Evolutionary conservation across 441 rosid genomes (phyloP).

Genomic region (Hura crepitans): DNA sequence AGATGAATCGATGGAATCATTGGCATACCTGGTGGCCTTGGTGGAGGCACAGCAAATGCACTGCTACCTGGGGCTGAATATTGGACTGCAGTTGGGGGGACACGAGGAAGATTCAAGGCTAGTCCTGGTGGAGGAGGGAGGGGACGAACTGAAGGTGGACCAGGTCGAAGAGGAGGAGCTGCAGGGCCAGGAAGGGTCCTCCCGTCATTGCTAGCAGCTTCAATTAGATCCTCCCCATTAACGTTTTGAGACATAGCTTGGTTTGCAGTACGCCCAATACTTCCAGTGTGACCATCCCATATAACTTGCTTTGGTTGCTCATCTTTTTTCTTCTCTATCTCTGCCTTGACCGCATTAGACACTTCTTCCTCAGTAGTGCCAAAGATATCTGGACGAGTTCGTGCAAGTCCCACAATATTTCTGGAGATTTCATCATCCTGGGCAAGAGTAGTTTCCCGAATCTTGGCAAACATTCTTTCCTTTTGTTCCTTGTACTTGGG

Average conservation of each 20-base stretch:
- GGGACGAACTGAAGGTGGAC: slow-evolving; percentile 62
- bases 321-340: slow-evolving; percentile 97
- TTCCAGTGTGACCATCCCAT: slow-evolving; percentile 99
- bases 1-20: slow-evolving; percentile 60
- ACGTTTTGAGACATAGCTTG: slow-evolving; percentile 84
- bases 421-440: slow-evolving; percentile 96
- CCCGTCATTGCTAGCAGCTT: slow-evolving; percentile 35
- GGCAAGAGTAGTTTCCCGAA: slow-evolving; percentile 96
- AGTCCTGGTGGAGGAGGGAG: slow-evolving; percentile 94
- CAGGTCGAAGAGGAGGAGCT: slow-evolving; percentile 91
- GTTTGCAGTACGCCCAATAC: slow-evolving; percentile 97
- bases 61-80: slow-evolving; percentile 45
- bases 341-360: slow-evolving; percentile 97
- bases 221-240: slow-evolving; percentile 65
- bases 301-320: slow-evolving; percentile 97
- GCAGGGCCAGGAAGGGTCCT: slow-evolving; percentile 86
- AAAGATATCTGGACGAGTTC: slow-evolving; percentile 93
- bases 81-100: slow-evolving; percentile 56
- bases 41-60: slow-evolving; percentile 44
- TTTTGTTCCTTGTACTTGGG: slow-evolving; percentile 98
- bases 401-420: slow-evolving; percentile 90
- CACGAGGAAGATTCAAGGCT: slow-evolving; percentile 80
- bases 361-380: slow-evolving; percentile 99
- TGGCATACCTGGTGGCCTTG: slow-evolving; percentile 64
- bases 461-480: slow-evolving; percentile 98